These are phyloP conservation scores for Leccinum truebloodii DNA, from an alignment of 768 basidiomycete genomes.

Conservation along the genomic window DNA sequence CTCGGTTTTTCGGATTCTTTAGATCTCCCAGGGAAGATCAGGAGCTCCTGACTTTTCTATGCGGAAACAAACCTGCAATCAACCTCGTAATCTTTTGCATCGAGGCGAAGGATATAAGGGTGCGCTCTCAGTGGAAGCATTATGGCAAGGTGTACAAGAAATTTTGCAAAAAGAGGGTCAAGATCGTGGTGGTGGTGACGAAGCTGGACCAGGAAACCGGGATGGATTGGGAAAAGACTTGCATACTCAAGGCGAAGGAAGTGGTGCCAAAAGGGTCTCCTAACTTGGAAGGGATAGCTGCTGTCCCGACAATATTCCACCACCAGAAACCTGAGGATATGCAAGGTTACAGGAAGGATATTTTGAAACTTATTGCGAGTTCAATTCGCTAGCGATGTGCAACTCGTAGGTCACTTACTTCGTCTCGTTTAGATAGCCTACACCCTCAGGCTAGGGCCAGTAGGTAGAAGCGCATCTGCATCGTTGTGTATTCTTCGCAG, in stretches of 20 bases:
- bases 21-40: constrained; percentile 12
- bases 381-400: constrained; percentile 2
- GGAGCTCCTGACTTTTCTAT: constrained; percentile 13
- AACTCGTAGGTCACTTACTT: background rate
- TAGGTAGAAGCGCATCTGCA: background rate
- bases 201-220: constrained; percentile 3
- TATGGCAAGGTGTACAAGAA: constrained; percentile 13
- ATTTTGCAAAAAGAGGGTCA: constrained; percentile 13
- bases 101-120: constrained; percentile 7
- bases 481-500: background rate
- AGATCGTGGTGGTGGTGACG: constrained; percentile 19
- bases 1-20: constrained; percentile 10
- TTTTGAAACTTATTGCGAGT: constrained; percentile 8
- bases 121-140: constrained; percentile 12
- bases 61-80: constrained; percentile 10
- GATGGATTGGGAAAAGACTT: constrained; percentile 2
- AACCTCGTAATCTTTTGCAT: constrained; percentile 16
- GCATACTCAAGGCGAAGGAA: background rate
- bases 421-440: background rate
- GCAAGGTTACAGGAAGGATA: background rate
- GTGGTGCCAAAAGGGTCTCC: constrained; percentile 1
- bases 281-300: constrained; percentile 8
- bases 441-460: background rate
- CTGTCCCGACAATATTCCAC: constrained; percentile 4
- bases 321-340: background rate